Base-by-base conservation (phyloP, 2,329 filamentous ascomycete genomes). In the Cytospora schulzeri region DNA sequence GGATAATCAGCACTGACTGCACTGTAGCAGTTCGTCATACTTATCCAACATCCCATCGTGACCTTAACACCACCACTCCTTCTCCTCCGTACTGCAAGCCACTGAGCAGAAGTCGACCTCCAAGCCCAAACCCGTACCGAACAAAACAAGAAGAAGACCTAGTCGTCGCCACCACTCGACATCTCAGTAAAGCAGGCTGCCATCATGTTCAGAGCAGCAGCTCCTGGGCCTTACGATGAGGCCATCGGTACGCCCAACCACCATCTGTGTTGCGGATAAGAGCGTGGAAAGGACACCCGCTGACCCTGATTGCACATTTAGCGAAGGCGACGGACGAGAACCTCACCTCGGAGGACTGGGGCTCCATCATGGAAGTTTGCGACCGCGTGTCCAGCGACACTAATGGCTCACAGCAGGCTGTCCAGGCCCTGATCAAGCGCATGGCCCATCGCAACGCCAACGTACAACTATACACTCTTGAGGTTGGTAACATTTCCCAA, bases 301-400 rank as follows among this genome's bases (percentile, higher is more conserved):
- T 63, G 51, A 58, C 65, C 17, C 14, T 29, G 33, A 38, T 54
- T 59, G 67, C 71, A 63, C 69, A 66, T 67, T 62, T 68, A 88
- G 85, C 81, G 77, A 87, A 87, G 81, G 93, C 95, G 74, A 99
- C 95, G 63, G 95, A 99, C 79, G 95, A 99, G 84, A 99, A 97
- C 78, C 86, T 98, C 72, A 98, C 93, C 26, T 91, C 89, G 33
- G 86, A 96, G 74, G 86, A 89, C 75, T 89, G 86, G 86, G 83
- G 81, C 56, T 84, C 84, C 72, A 88, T 88, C 72, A 84, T 88
- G 75, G 84, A 87, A 73, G 83, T 88, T 59, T 87, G 85, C 78
- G 85, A 87, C 75, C 85, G 85, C 68, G 85, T 86, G 51, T 74
- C 79, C 24, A 76, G 76, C 70, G 84, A 87, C 67, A 70, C 75